Percentiles rank a stretch among this genome's conserved stretches.
phyloP scores from a whole-genome alignment of 2,329 filamentous ascomycete species.

The Fusarium neocosmosporiellum region DNA sequence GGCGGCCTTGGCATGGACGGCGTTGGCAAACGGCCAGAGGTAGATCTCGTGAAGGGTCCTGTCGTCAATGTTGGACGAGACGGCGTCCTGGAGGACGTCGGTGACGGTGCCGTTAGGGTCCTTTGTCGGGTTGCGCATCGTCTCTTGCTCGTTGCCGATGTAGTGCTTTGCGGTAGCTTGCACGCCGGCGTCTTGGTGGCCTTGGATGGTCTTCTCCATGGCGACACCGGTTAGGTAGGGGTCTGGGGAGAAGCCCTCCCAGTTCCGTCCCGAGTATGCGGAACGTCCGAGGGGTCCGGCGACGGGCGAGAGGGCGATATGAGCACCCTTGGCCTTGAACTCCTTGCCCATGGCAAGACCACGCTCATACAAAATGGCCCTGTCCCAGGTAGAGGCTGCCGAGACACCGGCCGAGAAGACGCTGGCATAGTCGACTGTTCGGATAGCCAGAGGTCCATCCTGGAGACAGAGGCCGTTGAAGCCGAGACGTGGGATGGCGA shows the following conservation, averaged over 20 bases:
- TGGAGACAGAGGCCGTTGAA: conserved; percentile 57
- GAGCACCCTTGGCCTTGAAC: conserved; percentile 77
- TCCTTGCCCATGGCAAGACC: conserved; percentile 65
- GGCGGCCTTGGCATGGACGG: conserved; percentile 46
- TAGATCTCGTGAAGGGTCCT: conserved; percentile 67
- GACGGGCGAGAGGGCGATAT: conserved; percentile 68
- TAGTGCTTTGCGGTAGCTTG: conserved; percentile 54
- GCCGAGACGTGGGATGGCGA: conserved; percentile 53
- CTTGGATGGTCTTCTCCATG: conserved; percentile 50
- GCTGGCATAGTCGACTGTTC: conserved; percentile 56
- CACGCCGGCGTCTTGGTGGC: conserved; percentile 51
- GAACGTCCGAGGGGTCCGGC: conserved; percentile 55
- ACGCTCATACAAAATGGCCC: conserved; percentile 73
- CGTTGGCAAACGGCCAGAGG: conserved; percentile 51
- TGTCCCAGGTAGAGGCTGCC: conserved; percentile 73
- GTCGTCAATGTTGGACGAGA: conserved; percentile 65
- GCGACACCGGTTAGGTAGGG: conserved; percentile 73
- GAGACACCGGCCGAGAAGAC: conserved; percentile 69
- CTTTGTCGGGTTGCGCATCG: conserved; percentile 44
- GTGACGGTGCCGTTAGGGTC: conserved; percentile 40
- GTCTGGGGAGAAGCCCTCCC: conserved; percentile 73
- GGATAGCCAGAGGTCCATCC: conserved; percentile 48
- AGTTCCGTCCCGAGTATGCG: conserved; percentile 68
- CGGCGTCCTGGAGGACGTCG: conserved; percentile 42
- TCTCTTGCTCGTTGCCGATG: conserved; percentile 53